A percentile compares a stretch with the other conserved stretches of the same genome.
Evolutionary conservation across 139 green algal species (phyloP).

Genomic region (Auxenochlorella pyrenoidosa): DNA sequence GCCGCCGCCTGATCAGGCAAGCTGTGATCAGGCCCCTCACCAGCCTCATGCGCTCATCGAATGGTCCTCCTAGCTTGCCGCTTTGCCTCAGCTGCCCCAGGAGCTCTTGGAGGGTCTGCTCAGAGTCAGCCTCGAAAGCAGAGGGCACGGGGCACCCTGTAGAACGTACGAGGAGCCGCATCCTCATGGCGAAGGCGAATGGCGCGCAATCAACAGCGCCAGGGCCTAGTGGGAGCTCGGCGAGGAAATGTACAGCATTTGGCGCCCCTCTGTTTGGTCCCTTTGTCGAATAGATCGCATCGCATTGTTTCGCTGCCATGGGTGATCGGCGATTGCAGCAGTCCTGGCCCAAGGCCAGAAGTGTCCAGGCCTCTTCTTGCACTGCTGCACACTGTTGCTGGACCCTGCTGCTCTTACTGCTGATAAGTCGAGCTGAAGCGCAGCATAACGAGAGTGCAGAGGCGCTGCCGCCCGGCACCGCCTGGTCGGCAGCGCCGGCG

Average conservation of each 20-base stretch:
- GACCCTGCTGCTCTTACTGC: neutral
- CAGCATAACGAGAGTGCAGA: neutral
- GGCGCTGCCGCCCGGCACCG: neutral
- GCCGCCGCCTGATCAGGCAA: neutral
- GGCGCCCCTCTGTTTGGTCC: no score
- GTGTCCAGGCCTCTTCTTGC: neutral
- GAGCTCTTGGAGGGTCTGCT: neutral
- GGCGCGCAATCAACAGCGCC: no score
- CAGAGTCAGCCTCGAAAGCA: neutral
- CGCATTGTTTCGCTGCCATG: no score
- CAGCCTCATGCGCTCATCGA: neutral
- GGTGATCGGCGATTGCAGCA: no score
- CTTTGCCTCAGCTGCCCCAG: neutral
- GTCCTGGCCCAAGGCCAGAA: neutral
- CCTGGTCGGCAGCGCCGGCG: neutral
- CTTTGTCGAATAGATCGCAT: no score
- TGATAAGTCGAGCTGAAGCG: neutral
- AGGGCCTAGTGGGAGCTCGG: no score
- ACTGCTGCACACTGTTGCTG: neutral
- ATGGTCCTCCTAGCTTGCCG: no score
- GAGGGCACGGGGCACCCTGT: neutral
- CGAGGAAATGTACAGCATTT: no score
- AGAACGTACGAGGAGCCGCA: neutral
- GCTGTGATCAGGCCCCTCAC: neutral
- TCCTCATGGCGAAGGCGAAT: neutral